Percentiles rank a stretch among this genome's conserved stretches.
Evolutionary conservation across 768 basidiomycete genomes (phyloP).

Genomic region (Russula griseocarnosa): DNA sequence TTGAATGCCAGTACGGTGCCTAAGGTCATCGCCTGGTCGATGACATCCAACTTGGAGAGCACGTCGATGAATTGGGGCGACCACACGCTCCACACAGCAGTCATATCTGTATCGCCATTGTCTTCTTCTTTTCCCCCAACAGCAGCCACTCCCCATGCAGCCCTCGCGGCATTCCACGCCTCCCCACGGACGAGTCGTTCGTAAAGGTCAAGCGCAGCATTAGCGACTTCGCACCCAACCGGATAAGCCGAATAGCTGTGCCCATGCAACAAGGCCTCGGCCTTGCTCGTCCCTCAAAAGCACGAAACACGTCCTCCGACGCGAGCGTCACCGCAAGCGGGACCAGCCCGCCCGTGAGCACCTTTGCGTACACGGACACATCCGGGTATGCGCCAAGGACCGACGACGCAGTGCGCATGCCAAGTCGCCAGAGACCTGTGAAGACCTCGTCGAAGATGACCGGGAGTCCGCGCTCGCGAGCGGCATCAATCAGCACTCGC

Average conservation of each 20-base stretch:
- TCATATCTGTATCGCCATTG: neutral
- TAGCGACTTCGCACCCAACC: conserved; percentile 88
- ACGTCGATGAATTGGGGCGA: conserved; percentile 61
- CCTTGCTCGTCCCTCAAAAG: conserved; percentile 71
- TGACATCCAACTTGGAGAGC: conserved; percentile 52
- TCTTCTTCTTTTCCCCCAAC: conserved; percentile 16
- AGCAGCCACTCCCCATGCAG: conserved; percentile 48
- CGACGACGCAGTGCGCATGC: conserved; percentile 58
- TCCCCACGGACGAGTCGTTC: conserved; percentile 47
- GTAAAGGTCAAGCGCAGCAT: conserved; percentile 66
- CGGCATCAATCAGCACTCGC: conserved; percentile 75
- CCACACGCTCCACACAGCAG: conserved; percentile 85
- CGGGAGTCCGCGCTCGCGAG: conserved; percentile 73
- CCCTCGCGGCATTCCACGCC: conserved; percentile 57
- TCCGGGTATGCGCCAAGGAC: conserved; percentile 76
- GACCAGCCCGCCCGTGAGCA: conserved; percentile 87
- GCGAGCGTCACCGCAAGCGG: conserved; percentile 86
- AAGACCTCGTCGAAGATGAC: conserved; percentile 98
- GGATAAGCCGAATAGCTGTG: conserved; percentile 96
- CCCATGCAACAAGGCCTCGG: conserved; percentile 86
- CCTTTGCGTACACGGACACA: conserved; percentile 88
- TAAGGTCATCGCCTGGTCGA: conserved; percentile 79
- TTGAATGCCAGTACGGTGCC: conserved; percentile 84
- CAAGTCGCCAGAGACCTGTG: conserved; percentile 85
- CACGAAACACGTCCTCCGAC: conserved; percentile 69